Conservation (phyloP, 441 rosid genomes). For the Euphorbia schlechtendalii region DNA sequence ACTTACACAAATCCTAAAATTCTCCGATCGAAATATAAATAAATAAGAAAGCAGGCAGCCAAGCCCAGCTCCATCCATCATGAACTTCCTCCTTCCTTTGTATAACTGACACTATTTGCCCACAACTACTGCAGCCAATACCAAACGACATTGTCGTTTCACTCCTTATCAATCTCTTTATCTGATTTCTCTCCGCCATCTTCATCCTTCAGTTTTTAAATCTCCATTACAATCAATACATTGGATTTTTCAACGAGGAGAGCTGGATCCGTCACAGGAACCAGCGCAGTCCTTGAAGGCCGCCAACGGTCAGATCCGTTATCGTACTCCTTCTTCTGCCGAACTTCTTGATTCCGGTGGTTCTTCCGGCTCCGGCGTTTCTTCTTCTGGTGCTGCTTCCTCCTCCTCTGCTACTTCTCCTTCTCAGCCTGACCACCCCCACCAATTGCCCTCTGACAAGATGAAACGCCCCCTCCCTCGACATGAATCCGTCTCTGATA, state of each 20-base stretch:
- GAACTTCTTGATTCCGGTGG: conserved; percentile 62
- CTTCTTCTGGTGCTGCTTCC: background rate
- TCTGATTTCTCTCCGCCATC: background rate
- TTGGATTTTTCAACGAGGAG: conserved; percentile 18
- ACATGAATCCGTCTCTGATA: conserved; percentile 59
- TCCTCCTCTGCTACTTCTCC: conserved; percentile 26
- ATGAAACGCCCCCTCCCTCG: conserved; percentile 56
- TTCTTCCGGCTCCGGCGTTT: conserved; percentile 15
- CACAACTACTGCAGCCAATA: background rate
- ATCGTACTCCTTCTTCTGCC: conserved; percentile 79
- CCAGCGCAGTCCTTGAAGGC: conserved; percentile 52
- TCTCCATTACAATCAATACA: too few species aligned
- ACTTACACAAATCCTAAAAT: too few species aligned
- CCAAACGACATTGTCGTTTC: conserved; percentile 15
- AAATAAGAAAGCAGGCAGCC: too few species aligned
- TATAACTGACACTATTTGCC: background rate
- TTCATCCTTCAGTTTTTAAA: background rate
- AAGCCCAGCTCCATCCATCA: too few species aligned
- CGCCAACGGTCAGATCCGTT: conserved; percentile 80
- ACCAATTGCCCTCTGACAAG: conserved; percentile 28
- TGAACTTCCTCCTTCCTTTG: background rate
- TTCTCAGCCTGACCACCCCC: conserved; percentile 26
- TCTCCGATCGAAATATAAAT: too few species aligned
- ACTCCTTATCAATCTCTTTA: background rate
- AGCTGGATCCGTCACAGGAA: conserved; percentile 81